Percentiles rank a stretch among this genome's conserved stretches.
Conservation (phyloP, 345 rosid species). For the Citrus reticulata region DNA sequence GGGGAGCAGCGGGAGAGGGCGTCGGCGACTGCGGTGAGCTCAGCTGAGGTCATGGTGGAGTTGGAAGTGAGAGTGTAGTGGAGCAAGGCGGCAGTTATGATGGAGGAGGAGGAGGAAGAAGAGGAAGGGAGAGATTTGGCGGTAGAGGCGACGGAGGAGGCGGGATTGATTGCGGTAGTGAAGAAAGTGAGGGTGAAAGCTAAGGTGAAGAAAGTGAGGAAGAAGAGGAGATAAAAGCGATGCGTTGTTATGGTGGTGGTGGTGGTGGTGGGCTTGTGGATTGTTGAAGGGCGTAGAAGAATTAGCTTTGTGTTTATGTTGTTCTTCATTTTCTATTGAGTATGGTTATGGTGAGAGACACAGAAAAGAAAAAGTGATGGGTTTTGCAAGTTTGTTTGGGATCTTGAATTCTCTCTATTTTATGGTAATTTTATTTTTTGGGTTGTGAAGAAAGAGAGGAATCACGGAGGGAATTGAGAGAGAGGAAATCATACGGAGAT, state of each 20-base stretch:
- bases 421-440: too few relatives aligned
- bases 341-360: background rate
- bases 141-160: conserved; percentile 23
- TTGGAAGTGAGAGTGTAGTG: conserved; percentile 60
- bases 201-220: conserved; percentile 60
- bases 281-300: conserved; percentile 61
- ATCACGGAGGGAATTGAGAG: conserved; percentile 27
- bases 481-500: background rate
- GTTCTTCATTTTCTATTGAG: conserved; percentile 42
- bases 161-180: conserved; percentile 31
- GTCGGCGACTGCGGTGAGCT: conserved; percentile 56
- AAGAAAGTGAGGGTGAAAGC: conserved; percentile 67
- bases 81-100: conserved; percentile 57
- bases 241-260: conserved; percentile 18
- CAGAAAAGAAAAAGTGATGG: fast-evolving
- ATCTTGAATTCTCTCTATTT: background rate
- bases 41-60: conserved; percentile 63
- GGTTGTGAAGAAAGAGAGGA: conserved; percentile 11
- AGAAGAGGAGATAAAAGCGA: conserved; percentile 55
- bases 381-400: background rate
- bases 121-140: conserved; percentile 32
- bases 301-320: conserved; percentile 63
- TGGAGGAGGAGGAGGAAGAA: background rate
- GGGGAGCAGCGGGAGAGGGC: conserved; percentile 40
- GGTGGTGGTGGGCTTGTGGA: conserved; percentile 46